Evolutionary conservation across 805 yeast genomes (phyloP), one percentile per base, ranked within the genome.

Genomic region (Myxozyma monticola): DNA sequence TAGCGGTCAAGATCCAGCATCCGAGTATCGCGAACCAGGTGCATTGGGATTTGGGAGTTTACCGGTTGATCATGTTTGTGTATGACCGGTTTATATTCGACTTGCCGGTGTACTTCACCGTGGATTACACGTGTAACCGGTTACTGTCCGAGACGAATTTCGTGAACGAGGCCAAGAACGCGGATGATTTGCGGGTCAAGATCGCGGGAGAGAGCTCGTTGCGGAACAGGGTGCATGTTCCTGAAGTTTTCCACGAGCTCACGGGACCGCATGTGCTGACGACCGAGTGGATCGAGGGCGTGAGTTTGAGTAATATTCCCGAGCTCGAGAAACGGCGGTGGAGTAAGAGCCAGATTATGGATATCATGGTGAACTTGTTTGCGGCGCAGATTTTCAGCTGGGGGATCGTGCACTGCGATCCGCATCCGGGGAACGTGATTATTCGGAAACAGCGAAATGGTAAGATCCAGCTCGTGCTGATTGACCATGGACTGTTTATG

Each of bases 271-370:
- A 79, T 42, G 80, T 85, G 2, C 65, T 85, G 37, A 75, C 80
- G 10, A 75, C 81, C 22, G 93, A 86, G 65, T 86, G 90, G 89
- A 81, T 85, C 41, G 85, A 85, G 31, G 93, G 90, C 22, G 76
- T 78, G 15, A 66, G 84, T 0, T 66, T 86, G 49, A 68, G 76
- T n/a, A 71, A 75, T 49, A 72, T 71, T 44, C 68, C 73, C 20
- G 68, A 64, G 25, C 65, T 85, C 20, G 60, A 68, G 29, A 68
- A 68, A 9, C 62, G 65, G 10, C 54, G 61, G 22, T 76, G 65
- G 60, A 68, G 77, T 58, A 60, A 73, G 28, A 52, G 65, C 17
- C 54, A 62, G 20, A 68, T 80, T n/a, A 71, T 83, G 77, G 65
- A 69, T 17, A 76, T 73, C 50, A 76, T 83, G 57, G 68, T 80